These are phyloP conservation scores for Saturnispora silvae DNA, from an alignment of 805 yeast species.

Conservation along the genomic window DNA sequence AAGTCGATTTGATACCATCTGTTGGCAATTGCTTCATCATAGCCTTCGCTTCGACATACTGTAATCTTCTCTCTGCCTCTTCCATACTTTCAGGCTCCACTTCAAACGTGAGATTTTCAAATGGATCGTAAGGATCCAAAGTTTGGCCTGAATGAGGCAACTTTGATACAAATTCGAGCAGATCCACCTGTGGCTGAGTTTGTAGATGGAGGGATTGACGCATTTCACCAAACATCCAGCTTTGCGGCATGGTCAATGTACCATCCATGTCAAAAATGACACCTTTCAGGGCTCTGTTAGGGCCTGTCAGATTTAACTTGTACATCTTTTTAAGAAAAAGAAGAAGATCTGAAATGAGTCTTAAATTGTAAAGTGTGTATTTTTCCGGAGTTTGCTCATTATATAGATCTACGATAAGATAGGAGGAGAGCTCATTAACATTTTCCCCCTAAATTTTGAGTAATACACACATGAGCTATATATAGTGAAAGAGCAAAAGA, in stretches of 20 bases:
- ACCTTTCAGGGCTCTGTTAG: constrained; percentile 26
- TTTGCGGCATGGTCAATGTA: constrained; percentile 56
- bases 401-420: too few relatives aligned
- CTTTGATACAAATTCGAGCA: constrained; percentile 37
- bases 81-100: constrained; percentile 15
- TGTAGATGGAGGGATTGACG: constrained; percentile 38
- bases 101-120: not conserved
- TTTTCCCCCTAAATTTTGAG: too few relatives aligned
- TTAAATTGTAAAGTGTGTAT: too few relatives aligned
- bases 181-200: constrained; percentile 33
- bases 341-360: too few relatives aligned
- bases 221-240: constrained; percentile 40
- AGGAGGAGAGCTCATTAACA: too few relatives aligned
- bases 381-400: too few relatives aligned
- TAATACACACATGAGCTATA: too few relatives aligned
- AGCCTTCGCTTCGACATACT: constrained; percentile 48
- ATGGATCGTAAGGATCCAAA: constrained; percentile 25
- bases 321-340: too few relatives aligned
- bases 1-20: constrained; percentile 34
- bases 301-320: not conserved
- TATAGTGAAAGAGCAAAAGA: too few relatives aligned
- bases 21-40: constrained; percentile 48
- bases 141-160: constrained; percentile 19
- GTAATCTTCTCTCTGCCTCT: constrained; percentile 38
- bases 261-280: constrained; percentile 76